Conservation (phyloP, 176 grass and related monocot species). For the Guadua angustifolia region DNA sequence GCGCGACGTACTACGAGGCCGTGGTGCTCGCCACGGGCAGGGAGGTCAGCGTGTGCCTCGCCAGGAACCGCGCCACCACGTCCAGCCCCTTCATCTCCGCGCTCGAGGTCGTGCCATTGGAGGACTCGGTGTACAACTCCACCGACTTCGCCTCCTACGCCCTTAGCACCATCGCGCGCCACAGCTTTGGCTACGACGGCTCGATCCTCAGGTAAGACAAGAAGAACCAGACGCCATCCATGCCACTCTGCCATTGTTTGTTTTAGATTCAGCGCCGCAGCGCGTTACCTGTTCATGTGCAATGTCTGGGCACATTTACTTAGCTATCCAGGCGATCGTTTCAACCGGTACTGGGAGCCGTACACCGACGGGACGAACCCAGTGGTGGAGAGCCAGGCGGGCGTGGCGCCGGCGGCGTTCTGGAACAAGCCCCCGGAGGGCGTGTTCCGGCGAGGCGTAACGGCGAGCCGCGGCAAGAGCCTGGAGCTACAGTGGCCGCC, state of each 20-base stretch:
- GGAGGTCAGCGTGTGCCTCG: conserved; percentile 72
- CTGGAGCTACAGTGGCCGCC: conserved; percentile 73
- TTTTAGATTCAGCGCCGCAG: background rate
- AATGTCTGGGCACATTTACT: conserved; percentile 25
- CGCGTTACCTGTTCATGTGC: conserved; percentile 1
- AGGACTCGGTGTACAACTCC: conserved; percentile 66
- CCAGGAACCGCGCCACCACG: conserved; percentile 54
- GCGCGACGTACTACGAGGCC: conserved; percentile 78
- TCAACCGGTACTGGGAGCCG: conserved; percentile 84
- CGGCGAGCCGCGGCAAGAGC: conserved; percentile 47
- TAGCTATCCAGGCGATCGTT: conserved; percentile 69
- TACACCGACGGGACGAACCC: conserved; percentile 52
- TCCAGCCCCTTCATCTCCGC: conserved; percentile 89
- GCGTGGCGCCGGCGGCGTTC: conserved; percentile 55
- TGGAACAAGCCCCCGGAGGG: conserved; percentile 79
- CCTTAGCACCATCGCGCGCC: conserved; percentile 74
- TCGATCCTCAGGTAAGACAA: conserved; percentile 48
- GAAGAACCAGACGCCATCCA: background rate
- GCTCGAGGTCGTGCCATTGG: conserved; percentile 70
- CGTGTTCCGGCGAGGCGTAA: conserved; percentile 62
- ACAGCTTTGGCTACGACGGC: conserved; percentile 66
- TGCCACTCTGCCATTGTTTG: background rate
- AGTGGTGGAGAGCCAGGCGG: conserved; percentile 58
- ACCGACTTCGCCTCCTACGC: conserved; percentile 63
- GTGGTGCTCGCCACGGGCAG: conserved; percentile 46